Base-by-base conservation (phyloP, 2,329 filamentous ascomycete genomes). In the Periconia macrospinosa region DNA sequence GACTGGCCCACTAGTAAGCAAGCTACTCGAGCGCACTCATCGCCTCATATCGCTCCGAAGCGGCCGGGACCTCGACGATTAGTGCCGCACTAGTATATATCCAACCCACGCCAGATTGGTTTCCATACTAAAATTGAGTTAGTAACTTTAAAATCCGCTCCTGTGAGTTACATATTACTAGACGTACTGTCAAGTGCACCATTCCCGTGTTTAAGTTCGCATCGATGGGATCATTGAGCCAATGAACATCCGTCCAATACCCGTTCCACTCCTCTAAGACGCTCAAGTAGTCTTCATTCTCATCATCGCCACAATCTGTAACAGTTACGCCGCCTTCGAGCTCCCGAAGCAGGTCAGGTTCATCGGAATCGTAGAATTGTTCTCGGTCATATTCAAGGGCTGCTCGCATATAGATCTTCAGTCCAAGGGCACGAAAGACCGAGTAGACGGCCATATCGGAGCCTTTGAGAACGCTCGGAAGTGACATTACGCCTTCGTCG, bases 401-500 rank as follows among this genome's bases (percentile, higher is more conserved):
- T 0, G 75, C 74, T 1, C 63, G 62, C 13, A 77, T 54, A 0
- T 53, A 45, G 3, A 71, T 57, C 6, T 68, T 47, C 0, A 75
- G 53, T 0, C 70, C 70, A 0, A 79, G 60, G 0, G 67, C 59
- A 11, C 56, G 51, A 45, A 80, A 71, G 6, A 61, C 49, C 20
- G 58, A 56, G 54, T 76, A 82, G 1, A 80, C 52, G 0, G 74
- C 66, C 54, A 79, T 73, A 54, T 83, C 80, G 1, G 75, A 57
- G 0, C 80, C 79, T 58, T 82, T 83, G 6, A 83, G 65, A 0
- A 65, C 62, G 2, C 61, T 63, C 0, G 76, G 76, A 1, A 79
- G 61, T 3, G 57, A 41, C 0, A 45, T 65, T 61, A 5, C 49
- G 14, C 56, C 60, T 41, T 56, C 48, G 0, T 45, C 18, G 1